A percentile compares a stretch with the other conserved stretches of the same genome.
phyloP scores from a whole-genome alignment of 495 filamentous ascomycete species.

The Xylaria acuta region DNA sequence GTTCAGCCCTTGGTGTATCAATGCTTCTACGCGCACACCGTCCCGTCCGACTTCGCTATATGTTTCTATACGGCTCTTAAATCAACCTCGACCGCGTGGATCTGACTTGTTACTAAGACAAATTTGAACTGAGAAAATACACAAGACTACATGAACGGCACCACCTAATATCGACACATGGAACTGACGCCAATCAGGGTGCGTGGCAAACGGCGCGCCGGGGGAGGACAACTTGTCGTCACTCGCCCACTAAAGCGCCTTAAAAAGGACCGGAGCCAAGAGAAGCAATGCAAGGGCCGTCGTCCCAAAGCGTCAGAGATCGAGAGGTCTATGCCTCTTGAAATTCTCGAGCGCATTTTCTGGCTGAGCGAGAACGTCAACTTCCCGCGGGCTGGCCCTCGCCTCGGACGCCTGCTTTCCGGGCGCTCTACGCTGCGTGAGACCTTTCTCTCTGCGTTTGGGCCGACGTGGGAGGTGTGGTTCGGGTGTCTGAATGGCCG shows the following conservation, averaged over 20 bases:
- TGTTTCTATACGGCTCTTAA: background rate
- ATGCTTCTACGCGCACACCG: no score
- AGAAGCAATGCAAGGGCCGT: slow-evolving; percentile 19
- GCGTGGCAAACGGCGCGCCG: slow-evolving; percentile 36
- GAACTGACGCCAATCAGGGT: slow-evolving; percentile 39
- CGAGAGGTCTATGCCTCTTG: slow-evolving; percentile 45
- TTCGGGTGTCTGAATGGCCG: slow-evolving; percentile 30
- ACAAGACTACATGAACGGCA: background rate
- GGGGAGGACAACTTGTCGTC: slow-evolving; percentile 8
- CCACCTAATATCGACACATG: slow-evolving; percentile 23
- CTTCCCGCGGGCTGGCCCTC: slow-evolving; percentile 44
- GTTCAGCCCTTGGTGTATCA: no score
- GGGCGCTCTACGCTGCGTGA: slow-evolving; percentile 32
- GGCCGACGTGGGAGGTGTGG: slow-evolving; percentile 47
- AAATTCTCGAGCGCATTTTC: slow-evolving; percentile 52
- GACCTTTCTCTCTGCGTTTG: slow-evolving; percentile 44
- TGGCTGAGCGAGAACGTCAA: slow-evolving; percentile 47
- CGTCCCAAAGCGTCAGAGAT: slow-evolving; percentile 35
- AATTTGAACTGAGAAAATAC: background rate
- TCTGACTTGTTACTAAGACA: background rate
- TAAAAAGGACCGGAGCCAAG: slow-evolving; percentile 16
- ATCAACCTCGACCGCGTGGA: background rate
- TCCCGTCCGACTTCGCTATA: background rate
- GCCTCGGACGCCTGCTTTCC: slow-evolving; percentile 46
- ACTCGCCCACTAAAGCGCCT: background rate